Percentiles rank a stretch among this genome's conserved stretches.
Evolutionary conservation across 306 rosid genomes (phyloP).

Genomic region (Calophaca sinica): DNA sequence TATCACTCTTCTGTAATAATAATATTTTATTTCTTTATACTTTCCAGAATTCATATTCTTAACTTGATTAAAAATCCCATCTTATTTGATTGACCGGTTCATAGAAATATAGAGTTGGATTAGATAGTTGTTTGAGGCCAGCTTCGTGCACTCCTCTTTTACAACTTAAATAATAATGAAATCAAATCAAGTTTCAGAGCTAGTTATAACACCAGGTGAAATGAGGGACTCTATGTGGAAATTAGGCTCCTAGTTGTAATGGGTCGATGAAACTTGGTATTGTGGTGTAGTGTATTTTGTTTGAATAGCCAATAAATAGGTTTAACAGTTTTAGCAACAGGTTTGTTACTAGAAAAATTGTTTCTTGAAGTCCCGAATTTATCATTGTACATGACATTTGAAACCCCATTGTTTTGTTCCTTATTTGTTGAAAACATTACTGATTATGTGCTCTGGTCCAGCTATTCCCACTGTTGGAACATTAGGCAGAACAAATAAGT

Average conservation of each 20-base stretch:
- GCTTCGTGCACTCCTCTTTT: background rate
- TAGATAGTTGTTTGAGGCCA: background rate
- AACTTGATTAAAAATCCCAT: slow-evolving; percentile 2
- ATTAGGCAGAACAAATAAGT: background rate
- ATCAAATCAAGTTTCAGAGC: background rate
- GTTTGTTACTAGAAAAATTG: background rate
- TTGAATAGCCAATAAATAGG: background rate
- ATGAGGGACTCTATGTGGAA: background rate
- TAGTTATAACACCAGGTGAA: background rate
- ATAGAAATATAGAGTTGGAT: background rate
- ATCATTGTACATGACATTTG: background rate
- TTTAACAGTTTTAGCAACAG: background rate
- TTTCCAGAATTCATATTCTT: background rate
- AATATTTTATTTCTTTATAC: background rate
- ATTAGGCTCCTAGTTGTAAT: slow-evolving; percentile 22
- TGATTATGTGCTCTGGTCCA: background rate
- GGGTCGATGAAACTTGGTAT: background rate
- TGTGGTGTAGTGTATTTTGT: background rate
- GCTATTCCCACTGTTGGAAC: background rate
- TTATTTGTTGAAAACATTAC: background rate
- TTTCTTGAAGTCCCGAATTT: background rate
- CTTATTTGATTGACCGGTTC: slow-evolving; percentile 4
- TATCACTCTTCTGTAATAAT: background rate
- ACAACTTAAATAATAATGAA: background rate
- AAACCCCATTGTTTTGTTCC: background rate